Percentiles rank a stretch among this genome's conserved stretches.
Evolutionary conservation across 129 eudicot genomes (phyloP).

Genomic region (Lonicera japonica): DNA sequence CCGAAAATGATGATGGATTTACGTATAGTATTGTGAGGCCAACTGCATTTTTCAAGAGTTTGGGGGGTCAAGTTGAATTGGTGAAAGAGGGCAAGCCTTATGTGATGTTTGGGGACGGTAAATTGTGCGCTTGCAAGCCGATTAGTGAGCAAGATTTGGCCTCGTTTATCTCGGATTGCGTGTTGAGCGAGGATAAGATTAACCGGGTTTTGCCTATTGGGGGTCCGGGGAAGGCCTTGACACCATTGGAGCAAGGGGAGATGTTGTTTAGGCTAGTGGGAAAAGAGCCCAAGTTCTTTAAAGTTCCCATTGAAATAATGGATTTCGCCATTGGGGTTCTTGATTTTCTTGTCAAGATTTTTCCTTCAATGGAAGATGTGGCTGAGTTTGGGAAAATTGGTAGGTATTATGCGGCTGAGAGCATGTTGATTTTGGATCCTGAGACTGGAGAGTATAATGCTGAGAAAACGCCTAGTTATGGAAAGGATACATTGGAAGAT

Average conservation of each 20-base stretch:
- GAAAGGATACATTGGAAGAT: conserved; percentile 83
- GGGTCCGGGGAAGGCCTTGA: conserved; percentile 88
- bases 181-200: conserved; percentile 44
- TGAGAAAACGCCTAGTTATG: conserved; percentile 89
- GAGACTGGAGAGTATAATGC: conserved; percentile 69
- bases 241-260: conserved; percentile 96
- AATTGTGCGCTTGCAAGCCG: conserved; percentile 90
- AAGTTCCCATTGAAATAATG: conserved; percentile 91
- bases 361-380: conserved; percentile 84
- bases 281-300: conserved; percentile 69
- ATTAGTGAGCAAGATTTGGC: conserved; percentile 88
- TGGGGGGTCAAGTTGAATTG: conserved; percentile 87
- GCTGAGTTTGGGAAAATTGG: conserved; percentile 97
- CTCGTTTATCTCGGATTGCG: conserved; percentile 79
- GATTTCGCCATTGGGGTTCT: conserved; percentile 85
- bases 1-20: conserved; percentile 41
- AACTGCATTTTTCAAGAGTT: conserved; percentile 87
- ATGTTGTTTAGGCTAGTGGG: conserved; percentile 74
- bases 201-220: conserved; percentile 82
- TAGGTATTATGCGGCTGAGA: conserved; percentile 94
- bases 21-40: conserved; percentile 90
- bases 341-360: conserved; percentile 72
- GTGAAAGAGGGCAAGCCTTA: conserved; percentile 95
- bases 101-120: conserved; percentile 98
- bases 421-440: conserved; percentile 84